Percentiles rank a stretch among this genome's conserved stretches.
phyloP scores from a whole-genome alignment of 352 stramenopile species.

The Phytopythium boreale region DNA sequence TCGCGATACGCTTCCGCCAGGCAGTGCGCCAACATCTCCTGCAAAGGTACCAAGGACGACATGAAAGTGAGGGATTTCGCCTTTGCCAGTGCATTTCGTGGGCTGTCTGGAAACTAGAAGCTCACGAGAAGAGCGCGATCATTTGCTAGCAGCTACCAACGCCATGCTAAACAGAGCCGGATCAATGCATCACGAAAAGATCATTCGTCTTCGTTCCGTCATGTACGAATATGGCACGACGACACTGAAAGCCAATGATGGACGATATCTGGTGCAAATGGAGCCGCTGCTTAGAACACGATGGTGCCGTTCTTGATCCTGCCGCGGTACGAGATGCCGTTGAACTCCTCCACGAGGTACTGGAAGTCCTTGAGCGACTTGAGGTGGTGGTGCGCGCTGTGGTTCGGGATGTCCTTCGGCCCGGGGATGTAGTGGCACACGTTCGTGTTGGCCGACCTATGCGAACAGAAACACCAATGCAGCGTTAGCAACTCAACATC shows the following conservation, averaged over 20 bases:
- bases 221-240: no score
- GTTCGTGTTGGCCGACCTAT: constrained; percentile 49
- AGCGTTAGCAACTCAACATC: background rate
- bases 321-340: constrained; percentile 69
- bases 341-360: constrained; percentile 71
- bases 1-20: no score
- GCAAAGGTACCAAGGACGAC: no score
- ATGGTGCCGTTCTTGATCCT: constrained; percentile 38
- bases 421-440: constrained; percentile 68
- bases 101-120: no score
- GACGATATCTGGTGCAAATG: background rate
- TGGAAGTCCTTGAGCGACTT: constrained; percentile 57
- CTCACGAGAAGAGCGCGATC: no score
- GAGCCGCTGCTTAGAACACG: constrained; percentile 18
- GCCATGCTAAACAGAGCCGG: no score
- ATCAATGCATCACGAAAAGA: no score
- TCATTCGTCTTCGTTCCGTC: no score
- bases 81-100: no score
- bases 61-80: no score
- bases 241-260: background rate
- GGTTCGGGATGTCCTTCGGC: constrained; percentile 64
- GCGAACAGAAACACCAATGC: background rate
- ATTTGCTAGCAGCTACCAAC: no score
- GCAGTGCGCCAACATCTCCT: no score
- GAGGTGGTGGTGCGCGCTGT: constrained; percentile 71